Evolutionary conservation across 192 early-diverging fungal genomes (phyloP), one percentile per base, ranked within the genome.

Genomic region (Coemansia reversa): DNA sequence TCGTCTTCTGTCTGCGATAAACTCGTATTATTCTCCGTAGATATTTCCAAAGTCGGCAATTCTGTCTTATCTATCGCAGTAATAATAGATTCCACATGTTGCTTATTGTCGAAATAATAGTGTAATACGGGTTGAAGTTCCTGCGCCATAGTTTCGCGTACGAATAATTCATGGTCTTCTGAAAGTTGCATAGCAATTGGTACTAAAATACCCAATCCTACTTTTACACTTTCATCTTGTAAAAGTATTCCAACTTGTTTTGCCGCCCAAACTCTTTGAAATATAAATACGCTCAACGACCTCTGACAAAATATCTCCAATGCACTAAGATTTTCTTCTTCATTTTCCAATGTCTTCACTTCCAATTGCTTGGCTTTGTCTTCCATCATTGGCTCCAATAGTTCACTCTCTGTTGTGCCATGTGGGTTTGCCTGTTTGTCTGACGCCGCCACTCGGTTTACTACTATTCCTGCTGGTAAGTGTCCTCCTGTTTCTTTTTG

Each of bases 241-340:
- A 81, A 60, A 32, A 76, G 62, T 24, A 64, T 48, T 9, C 70
- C 72, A 7, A 69, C 74, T 42, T 76, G 74, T 45, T 76, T 76
- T 19, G 79, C 74, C 18, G 79, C 72, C 79, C 79, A 81, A 22
- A 81, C 79, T 27, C 81, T 76, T 64, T 79, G 76, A 45, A 75
- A 83, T 45, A 78, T 75, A 51, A 70, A 75, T 35, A 74, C 64
- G 65, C 76, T 79, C 5, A 60, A 22, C 19, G 82, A 33, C 33
- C 82, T 69, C 56, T 71, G 65, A 60, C 69, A 75, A 16, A 83
- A 71, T 4, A 74, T 59, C 52, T 83, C 76, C 14, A 83, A 42
- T 6, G 70, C 59, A 23, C 60, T 73, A 65, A 83, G 74, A 45
- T 83, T 63, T 53, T 68, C 76, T 29, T 79, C 82, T 14, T 55